Base-by-base conservation (phyloP, 148 eudicot genomes). In the Rhododendron vialii region DNA sequence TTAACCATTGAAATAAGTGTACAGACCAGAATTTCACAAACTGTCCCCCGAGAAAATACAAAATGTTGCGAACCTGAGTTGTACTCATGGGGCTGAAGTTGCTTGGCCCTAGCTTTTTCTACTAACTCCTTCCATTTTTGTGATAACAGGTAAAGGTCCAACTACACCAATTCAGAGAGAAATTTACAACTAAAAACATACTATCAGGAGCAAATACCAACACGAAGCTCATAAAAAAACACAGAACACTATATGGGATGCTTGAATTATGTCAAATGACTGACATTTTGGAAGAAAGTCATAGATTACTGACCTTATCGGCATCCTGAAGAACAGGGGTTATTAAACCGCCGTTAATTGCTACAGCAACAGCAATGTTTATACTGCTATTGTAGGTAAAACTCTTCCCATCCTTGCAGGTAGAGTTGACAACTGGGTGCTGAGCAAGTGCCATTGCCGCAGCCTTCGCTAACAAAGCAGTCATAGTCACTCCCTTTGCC, bases 321-420 rank as follows among this genome's bases (percentile, higher is more conserved):
- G 99, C 98, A 92, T 95, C 93, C 61, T 94, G 95, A 86, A 98
- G 98, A 69, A 98, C 96, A 1, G 99, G 98, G 8, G 96, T 94
- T 65, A 94, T 92, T 93, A 98, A 90, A 14, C 99, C 99, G 87
- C 95, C 98, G 85, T 95, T 96, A 1, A 94, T 94, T 14, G 99
- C 99, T 86, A 98, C 99, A 24, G 98, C 98, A 86, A 94, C 97
- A 2, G 98, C 98, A 86, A 98, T 89, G 89, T 98, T 98, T 84
- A 98, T 94, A 75, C 88, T 93, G 35, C 98, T 94, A 84, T 95
- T 95, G 74, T 98, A 94, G 51, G 98, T 95, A 84, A 98, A 98
- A 88, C 99, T 98, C 88, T 94, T 98, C 20, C 99, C 99, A 86
- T 98, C 99, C 90, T 98, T 93, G 87, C 99, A 98, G 85, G 97